Conservation (phyloP, 306 rosid genomes). For the Cicer pinnatifidum region DNA sequence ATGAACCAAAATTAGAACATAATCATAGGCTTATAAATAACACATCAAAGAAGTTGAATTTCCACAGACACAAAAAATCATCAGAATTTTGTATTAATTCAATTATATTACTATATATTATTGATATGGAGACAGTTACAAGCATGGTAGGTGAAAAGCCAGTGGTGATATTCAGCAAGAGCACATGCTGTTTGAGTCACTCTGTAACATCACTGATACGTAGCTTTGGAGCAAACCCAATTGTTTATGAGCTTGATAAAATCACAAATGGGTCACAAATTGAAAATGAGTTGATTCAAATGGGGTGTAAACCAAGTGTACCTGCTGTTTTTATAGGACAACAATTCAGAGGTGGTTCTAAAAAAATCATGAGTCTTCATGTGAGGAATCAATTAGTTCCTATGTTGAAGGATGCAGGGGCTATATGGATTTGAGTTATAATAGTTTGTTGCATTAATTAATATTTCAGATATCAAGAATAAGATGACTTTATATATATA, state of each 20-base stretch:
- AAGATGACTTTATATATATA: constrained; percentile 2
- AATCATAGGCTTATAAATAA: constrained; percentile 50
- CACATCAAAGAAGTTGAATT: constrained; percentile 39
- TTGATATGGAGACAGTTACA: constrained; percentile 50
- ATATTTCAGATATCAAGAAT: constrained; percentile 30
- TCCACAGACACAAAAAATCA: constrained; percentile 2
- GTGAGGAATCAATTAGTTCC: constrained; percentile 63
- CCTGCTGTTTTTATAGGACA: constrained; percentile 80
- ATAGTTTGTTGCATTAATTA: background rate
- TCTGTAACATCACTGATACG: constrained; percentile 66
- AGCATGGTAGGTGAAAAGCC: constrained; percentile 68
- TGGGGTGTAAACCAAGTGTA: constrained; percentile 71
- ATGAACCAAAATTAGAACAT: background rate
- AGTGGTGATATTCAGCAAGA: constrained; percentile 88
- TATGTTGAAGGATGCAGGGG: constrained; percentile 63
- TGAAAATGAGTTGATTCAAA: constrained; percentile 62
- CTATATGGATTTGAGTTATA: constrained; percentile 67
- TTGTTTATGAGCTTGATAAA: constrained; percentile 77
- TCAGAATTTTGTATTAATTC: background rate
- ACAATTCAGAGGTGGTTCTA: constrained; percentile 65
- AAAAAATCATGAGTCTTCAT: constrained; percentile 65
- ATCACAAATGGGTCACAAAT: constrained; percentile 61
- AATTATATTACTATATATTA: background rate
- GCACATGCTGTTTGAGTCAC: constrained; percentile 66
- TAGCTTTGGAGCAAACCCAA: constrained; percentile 70